These are phyloP conservation scores for Candida vaughaniae DNA, from an alignment of 805 yeast species.

Conservation along the genomic window DNA sequence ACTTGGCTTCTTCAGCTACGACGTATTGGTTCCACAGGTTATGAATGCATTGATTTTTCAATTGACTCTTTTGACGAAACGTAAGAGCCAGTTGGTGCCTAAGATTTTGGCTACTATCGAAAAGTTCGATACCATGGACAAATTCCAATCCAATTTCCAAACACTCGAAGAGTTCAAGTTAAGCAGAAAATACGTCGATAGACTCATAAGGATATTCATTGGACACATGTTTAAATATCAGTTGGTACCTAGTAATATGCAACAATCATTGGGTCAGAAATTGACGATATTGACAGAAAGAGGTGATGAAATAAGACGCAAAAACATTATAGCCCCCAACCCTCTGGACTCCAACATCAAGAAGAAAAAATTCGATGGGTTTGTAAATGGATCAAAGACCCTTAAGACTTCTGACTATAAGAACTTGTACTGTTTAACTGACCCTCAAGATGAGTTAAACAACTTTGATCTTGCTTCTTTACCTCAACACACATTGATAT, in stretches of 20 bases:
- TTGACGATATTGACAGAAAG: conserved; percentile 28
- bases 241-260: conserved; percentile 35
- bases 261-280: conserved; percentile 26
- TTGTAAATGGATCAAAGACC: conserved; percentile 30
- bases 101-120: conserved; percentile 60
- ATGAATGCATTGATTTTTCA: conserved; percentile 70
- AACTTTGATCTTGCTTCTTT: conserved; percentile 70
- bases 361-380: conserved; percentile 44
- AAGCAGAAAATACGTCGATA: conserved; percentile 61
- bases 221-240: conserved; percentile 37
- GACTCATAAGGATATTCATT: conserved; percentile 48
- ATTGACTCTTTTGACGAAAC: conserved; percentile 58
- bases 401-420: conserved; percentile 46
- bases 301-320: conserved; percentile 43
- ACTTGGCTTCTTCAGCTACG: conserved; percentile 54
- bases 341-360: conserved; percentile 29
- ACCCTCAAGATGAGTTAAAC: conserved; percentile 56
- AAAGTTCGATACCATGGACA: conserved; percentile 57
- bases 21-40: conserved; percentile 51
- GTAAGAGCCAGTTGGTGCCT: conserved; percentile 60
- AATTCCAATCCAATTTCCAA: conserved; percentile 51
- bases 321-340: conserved; percentile 30
- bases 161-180: conserved; percentile 49
- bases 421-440: conserved; percentile 66
- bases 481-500: conserved; percentile 60